These are phyloP conservation scores for Colletotrichum kahawae DNA, from an alignment of 2,329 filamentous ascomycete species.

Conservation along the genomic window DNA sequence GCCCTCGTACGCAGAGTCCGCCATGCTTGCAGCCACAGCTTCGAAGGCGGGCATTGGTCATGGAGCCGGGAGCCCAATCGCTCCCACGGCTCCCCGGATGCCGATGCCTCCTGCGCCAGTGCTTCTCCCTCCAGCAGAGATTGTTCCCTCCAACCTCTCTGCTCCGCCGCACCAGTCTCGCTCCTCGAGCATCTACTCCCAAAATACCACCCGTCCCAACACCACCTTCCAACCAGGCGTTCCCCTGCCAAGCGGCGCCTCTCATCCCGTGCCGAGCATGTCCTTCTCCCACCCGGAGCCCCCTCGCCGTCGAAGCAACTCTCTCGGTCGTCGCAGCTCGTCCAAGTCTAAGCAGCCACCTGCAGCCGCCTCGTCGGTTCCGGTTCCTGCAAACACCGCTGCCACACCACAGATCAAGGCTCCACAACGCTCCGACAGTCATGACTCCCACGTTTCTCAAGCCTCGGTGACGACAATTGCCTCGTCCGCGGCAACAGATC, in stretches of 20 bases:
- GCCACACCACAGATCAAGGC: background rate
- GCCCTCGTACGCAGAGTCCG: constrained; percentile 16
- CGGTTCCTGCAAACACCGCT: background rate
- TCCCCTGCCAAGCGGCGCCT: constrained; percentile 12
- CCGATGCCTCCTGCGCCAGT: constrained; percentile 10
- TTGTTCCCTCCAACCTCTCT: constrained; percentile 23
- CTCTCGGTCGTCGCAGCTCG: constrained; percentile 11
- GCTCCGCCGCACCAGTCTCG: constrained; percentile 24
- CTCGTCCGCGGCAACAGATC: constrained; percentile 22
- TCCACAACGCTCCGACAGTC: constrained; percentile 19
- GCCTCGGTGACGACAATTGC: constrained; percentile 44
- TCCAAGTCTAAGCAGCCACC: constrained; percentile 3
- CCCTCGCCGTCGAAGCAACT: constrained; percentile 20
- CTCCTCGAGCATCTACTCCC: constrained; percentile 42
- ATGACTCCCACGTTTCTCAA: constrained; percentile 27
- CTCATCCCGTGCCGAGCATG: constrained; percentile 26
- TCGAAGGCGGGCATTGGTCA: constrained; percentile 23
- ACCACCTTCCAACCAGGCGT: constrained; percentile 21
- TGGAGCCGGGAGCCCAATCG: constrained; percentile 13
- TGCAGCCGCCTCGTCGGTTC: constrained; percentile 16
- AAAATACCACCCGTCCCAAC: constrained; percentile 29
- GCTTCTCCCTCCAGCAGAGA: constrained; percentile 33
- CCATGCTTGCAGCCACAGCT: constrained; percentile 22
- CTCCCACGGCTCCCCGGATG: constrained; percentile 5
- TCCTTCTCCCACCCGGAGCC: constrained; percentile 24